Evolutionary conservation across 1,284 basidiomycete genomes (phyloP).

Genomic region (Fereydounia khargensis): DNA sequence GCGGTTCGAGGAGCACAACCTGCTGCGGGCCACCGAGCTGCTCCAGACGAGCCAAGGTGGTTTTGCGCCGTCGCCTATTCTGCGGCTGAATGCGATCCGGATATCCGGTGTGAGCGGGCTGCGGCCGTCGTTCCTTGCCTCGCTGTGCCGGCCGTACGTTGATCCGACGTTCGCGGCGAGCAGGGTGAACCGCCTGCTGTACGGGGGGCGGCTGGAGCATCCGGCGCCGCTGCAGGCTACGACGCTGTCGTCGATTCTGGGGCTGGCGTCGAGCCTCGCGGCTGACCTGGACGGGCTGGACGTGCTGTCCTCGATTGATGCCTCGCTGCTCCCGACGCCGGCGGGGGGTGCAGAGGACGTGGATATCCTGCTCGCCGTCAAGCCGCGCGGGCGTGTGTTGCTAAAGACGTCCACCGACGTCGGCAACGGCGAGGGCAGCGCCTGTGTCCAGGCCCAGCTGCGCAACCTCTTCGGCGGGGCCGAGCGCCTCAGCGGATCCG

Average conservation of each 20-base stretch:
- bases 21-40: conserved; percentile 31
- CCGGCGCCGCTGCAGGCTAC: conserved; percentile 41
- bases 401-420: conserved; percentile 86
- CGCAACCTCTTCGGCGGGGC: conserved; percentile 85
- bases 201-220: conserved; percentile 50
- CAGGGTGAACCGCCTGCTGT: conserved; percentile 41
- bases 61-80: conserved; percentile 27
- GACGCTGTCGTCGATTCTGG: conserved; percentile 61
- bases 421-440: conserved; percentile 85
- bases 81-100: conserved; percentile 69
- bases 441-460: conserved; percentile 44
- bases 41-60: conserved; percentile 10
- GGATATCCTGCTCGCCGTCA: conserved; percentile 77
- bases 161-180: conserved; percentile 25
- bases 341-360: conserved; percentile 71
- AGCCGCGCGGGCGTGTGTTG: conserved; percentile 75
- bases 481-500: conserved; percentile 79
- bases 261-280: conserved; percentile 68
- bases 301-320: conserved; percentile 71
- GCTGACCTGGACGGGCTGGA: conserved; percentile 72
- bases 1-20: conserved; percentile 28
- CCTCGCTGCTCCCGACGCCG: conserved; percentile 68
- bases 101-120: conserved; percentile 71
- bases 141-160: conserved; percentile 71
- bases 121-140: conserved; percentile 74